phyloP scores from a whole-genome alignment of 192 early-diverging fungal genomes.

The Pilaira anomala region DNA sequence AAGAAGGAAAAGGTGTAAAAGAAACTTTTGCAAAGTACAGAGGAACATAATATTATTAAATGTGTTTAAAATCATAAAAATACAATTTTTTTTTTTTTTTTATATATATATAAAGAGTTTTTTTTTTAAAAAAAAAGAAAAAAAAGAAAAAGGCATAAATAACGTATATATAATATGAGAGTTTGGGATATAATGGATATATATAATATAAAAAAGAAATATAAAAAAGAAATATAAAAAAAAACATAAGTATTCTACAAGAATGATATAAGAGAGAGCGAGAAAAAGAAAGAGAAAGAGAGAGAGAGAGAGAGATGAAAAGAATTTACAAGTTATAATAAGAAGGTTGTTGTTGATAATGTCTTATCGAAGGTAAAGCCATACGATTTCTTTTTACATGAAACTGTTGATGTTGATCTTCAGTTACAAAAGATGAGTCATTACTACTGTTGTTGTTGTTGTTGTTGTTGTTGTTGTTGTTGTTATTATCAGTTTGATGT shows the following conservation, averaged over 20 bases:
- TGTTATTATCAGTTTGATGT: too few species aligned
- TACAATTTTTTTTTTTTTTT: too few species aligned
- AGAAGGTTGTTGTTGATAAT: not conserved
- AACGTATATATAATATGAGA: too few species aligned
- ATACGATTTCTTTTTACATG: not conserved
- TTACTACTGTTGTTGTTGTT: constrained; percentile 5
- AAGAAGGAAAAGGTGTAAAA: constrained; percentile 42
- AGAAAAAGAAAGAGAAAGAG: not conserved
- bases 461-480: not conserved
- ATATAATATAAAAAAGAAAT: not conserved
- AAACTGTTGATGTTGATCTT: not conserved
- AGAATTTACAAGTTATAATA: constrained; percentile 6
- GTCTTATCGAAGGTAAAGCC: not conserved
- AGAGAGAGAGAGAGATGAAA: not conserved
- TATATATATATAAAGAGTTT: too few species aligned
- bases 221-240: not conserved
- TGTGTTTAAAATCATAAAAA: not conserved
- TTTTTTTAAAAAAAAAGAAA: constrained; percentile 1
- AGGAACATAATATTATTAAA: constrained; percentile 18
- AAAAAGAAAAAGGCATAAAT: not conserved
- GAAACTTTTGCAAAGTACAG: constrained; percentile 50
- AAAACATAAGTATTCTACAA: not conserved
- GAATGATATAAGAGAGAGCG: not conserved
- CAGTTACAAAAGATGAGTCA: constrained; percentile 1
- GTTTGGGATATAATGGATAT: constrained; percentile 1